Evolutionary conservation across 305 asterid species (phyloP).

Genomic region (Fraxinus xanthoxyloides): DNA sequence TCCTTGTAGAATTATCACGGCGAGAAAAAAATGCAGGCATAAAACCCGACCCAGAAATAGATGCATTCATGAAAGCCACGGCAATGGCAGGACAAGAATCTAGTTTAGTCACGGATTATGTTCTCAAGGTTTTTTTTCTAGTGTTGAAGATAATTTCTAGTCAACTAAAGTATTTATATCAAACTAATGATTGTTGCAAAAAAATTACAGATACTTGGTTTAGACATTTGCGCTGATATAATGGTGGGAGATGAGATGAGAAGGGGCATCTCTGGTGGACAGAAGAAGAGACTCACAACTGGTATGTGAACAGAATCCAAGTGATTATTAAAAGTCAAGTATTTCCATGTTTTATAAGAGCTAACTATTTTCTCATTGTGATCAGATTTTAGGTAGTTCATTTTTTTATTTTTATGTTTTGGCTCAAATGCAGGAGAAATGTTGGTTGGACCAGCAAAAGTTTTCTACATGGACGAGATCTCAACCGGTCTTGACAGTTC

Average conservation of each 20-base stretch:
- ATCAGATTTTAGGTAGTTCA: background rate
- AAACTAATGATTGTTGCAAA: background rate
- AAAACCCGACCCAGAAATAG: slow-evolving; percentile 47
- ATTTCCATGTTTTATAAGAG: background rate
- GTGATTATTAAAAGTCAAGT: background rate
- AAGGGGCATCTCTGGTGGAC: slow-evolving; percentile 54
- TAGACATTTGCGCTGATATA: slow-evolving; percentile 48
- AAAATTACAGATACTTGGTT: slow-evolving; percentile 34
- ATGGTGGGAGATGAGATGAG: slow-evolving; percentile 50
- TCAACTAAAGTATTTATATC: slow-evolving; percentile 7
- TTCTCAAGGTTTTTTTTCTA: slow-evolving; percentile 38
- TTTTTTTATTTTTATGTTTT: background rate
- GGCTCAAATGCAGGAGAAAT: slow-evolving; percentile 35
- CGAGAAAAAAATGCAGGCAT: slow-evolving; percentile 43
- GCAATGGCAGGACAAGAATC: slow-evolving; percentile 41
- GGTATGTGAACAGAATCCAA: slow-evolving; percentile 29
- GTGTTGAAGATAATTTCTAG: background rate
- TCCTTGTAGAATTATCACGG: slow-evolving; percentile 41
- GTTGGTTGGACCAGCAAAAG: slow-evolving; percentile 51
- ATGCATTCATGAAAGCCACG: slow-evolving; percentile 49
- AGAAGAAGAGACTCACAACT: slow-evolving; percentile 45
- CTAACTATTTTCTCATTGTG: background rate
- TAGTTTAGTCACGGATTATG: slow-evolving; percentile 41
- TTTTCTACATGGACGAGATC: slow-evolving; percentile 51
- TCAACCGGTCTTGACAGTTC: slow-evolving; percentile 49